Base-by-base conservation (phyloP, 148 eudicot species). In the Rhododendron henanense region DNA sequence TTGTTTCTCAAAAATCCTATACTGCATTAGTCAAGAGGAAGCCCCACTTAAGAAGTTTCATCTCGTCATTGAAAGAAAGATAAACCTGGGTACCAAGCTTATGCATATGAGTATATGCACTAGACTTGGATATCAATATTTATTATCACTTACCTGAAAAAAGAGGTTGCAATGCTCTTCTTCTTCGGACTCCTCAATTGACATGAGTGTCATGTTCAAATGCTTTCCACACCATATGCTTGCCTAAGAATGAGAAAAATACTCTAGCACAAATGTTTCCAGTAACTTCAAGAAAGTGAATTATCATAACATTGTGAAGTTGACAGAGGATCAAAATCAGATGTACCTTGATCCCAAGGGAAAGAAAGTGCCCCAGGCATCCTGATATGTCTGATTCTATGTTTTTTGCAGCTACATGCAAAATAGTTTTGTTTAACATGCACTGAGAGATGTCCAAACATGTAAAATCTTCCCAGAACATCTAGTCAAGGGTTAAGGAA, bases 381-480 rank as follows among this genome's bases (percentile, higher is more conserved):
- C 87, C 89, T 57, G 92, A 89, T 78, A 87, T 78, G 84, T 92
- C 95, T 85, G 93, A 88, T 53, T 89, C 93, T 67, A 95, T 85
- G 87, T 89, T 90, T 84, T 88, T 92, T 57, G 91, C 86, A 88
- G 96, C 94, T 23, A 93, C 93, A 65, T 91, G 91, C 88, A 97
- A 88, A 79, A 97, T 92, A 84, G 96, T 91, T 90, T 93, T 97
- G 91, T 97, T 97, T 93, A 97, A 87, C 90, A 85, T 89, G 93
- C 99, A 97, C 83, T 97, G 98, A 77, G 98, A 94, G 82, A 91
- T 88, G 88, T 97, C 99, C 88, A 97, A 88, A 89, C 98, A 95
- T 37, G 99, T 94, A 85, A 93, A 95, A 88, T 94, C 97, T 90
- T 97, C 99, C 99, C 99, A 97, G 65, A 94, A 87, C 89, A 91